Base-by-base conservation (phyloP, 306 rosid genomes). In the Herpetospermum pedunculosum region DNA sequence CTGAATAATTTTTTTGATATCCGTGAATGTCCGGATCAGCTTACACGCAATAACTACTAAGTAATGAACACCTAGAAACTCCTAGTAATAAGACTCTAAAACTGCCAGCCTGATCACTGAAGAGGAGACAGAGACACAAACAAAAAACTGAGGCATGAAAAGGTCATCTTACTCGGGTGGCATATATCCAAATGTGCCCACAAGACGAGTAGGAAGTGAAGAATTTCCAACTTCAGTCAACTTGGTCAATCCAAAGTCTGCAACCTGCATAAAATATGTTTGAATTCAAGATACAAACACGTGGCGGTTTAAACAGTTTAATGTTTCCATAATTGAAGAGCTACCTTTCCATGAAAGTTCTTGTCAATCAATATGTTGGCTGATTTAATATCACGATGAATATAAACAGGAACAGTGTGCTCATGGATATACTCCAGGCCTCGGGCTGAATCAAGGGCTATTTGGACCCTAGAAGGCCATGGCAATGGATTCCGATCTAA, bases 401-500 rank as follows among this genome's bases (percentile, higher is more conserved):
- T 87, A 80, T 94, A 94, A 71, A 94, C 96, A 46, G 97, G 99
- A 58, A 91, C 99, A 21, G 99, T 91, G 80, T 94, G 97, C 86
- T 94, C 99, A 19, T 94, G 99, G 82, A 94, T 91, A 81, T 91
- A 91, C 81, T 94, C 99, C 35, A 94, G 96, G 62, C 99, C 99
- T 84, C 97, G 86, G 40, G 99, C 97, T 25, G 99, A 94, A 84
- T 94, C 99, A 80, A 94, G 78, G 46, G 97, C 97, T 81, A 94
- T 88, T 82, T 91, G 99, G 75, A 94, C 96, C 74, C 99, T 85
- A 40, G 81, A 78, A 80, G 95, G 78, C 99, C 99, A 94, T 52
- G 96, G 83, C 54, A 94, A 50, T 2, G 96, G 95, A 54, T 94
- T 91, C 79, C 88, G 83, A 80, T 76, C 99, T 91, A 80, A 78